phyloP scores from a whole-genome alignment of 257 asterid species.

The Solanum habrochaites region DNA sequence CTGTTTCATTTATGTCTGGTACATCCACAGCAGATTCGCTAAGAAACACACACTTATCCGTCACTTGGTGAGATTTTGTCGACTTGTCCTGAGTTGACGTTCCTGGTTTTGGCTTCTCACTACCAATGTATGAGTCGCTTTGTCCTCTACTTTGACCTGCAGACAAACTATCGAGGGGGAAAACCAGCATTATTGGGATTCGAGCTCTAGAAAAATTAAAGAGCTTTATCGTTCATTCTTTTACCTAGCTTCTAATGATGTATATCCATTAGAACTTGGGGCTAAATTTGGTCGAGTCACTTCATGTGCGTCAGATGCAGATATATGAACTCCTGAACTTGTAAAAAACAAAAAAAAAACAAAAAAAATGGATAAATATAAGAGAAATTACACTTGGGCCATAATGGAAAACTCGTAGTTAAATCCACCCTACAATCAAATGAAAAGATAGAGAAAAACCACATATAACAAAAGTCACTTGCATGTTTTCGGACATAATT shows the following conservation, averaged over 20 bases:
- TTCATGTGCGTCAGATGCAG: conserved; percentile 20
- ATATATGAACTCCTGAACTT: conserved; percentile 13
- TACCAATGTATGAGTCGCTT: conserved; percentile 4
- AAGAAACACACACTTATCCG: conserved; percentile 25
- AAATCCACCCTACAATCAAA: neutral
- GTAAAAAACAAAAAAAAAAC: too few species aligned
- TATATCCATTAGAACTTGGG: conserved; percentile 20
- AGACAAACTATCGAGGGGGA: conserved; percentile 18
- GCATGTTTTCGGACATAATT: neutral
- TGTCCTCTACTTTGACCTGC: conserved; percentile 14
- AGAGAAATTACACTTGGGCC: neutral
- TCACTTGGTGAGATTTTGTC: conserved; percentile 1
- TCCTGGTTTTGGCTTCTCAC: neutral
- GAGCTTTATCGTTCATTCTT: neutral
- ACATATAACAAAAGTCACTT: neutral
- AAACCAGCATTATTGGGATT: neutral
- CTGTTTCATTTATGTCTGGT: conserved; percentile 34
- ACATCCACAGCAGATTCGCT: conserved; percentile 44
- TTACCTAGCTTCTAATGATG: conserved; percentile 44
- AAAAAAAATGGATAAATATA: neutral
- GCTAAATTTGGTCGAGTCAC: conserved; percentile 7
- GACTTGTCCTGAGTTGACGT: neutral
- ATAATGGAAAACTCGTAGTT: neutral
- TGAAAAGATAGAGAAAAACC: neutral
- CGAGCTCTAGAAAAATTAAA: neutral